Base-by-base conservation (phyloP, 2,329 filamentous ascomycete genomes). In the Scytalidium lignicola region DNA sequence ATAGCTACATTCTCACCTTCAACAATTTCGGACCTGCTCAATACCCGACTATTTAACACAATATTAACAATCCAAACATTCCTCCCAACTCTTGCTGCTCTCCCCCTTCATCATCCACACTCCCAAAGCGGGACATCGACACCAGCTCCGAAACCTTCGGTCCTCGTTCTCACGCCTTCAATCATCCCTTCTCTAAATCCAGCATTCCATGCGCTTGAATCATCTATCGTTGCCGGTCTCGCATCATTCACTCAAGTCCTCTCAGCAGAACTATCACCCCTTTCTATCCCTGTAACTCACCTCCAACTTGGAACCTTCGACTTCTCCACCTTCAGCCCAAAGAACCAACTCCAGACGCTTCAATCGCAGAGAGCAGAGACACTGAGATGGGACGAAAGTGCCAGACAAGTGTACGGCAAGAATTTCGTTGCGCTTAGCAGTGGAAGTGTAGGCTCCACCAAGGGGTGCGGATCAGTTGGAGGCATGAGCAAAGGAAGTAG, bases 271-370 rank as follows among this genome's bases (percentile, higher is more conserved):
- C 78, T 96, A 39, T 76, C 79, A 3, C 83, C 88, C 3, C 75
- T 93, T 29, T 79, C 78, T 46, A 86, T 96, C 47, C 80, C 86
- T 37, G 87, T 96, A 18, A 86, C 87, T 1, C 90, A 96, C 64
- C 78, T 99, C 65, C 90, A 92, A 68, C 82, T 97, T 1, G 93
- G 93, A 51, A 91, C 89, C 19, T 90, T 99, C 65, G 92, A 97
- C 68, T 83, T 92, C 59, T 82, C 83, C 6, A 76, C 83, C 54
- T 83, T 85, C 68, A 76, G 76, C 2, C 78, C 76, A 22, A 68
- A 57, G 66, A 50, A 72, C 66, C 41, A 62, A 40, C 59, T 69
- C 52, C 68, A 48, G 23, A 60, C 57, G 2, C 43, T 73, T 9
- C 67, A 71, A 20, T 68, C 73, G 37, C 74, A 77, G 43, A 70